phyloP scores from a whole-genome alignment of 345 rosid genomes.

The Salix viminalis region DNA sequence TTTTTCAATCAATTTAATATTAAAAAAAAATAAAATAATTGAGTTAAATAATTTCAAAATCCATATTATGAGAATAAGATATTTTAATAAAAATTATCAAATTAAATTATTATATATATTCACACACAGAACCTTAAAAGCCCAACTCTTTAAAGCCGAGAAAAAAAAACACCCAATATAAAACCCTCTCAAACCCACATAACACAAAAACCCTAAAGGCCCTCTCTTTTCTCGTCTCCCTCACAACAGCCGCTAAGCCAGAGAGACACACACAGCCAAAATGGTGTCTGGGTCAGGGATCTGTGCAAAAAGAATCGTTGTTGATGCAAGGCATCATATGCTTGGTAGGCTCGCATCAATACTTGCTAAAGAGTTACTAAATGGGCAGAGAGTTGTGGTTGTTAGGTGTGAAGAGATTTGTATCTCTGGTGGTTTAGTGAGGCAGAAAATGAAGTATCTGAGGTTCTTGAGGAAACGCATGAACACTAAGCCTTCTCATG shows the following conservation, averaged over 20 bases:
- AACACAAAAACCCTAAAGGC: conserved; percentile 10
- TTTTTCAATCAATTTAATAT: no score
- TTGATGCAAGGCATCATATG: conserved; percentile 29
- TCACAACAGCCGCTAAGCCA: conserved; percentile 3
- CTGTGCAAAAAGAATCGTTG: conserved; percentile 22
- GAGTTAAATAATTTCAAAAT: no score
- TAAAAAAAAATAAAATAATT: no score
- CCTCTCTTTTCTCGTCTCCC: background rate
- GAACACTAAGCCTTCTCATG: conserved; percentile 40
- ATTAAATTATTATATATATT: no score
- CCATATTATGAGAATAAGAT: no score
- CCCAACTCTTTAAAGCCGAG: background rate
- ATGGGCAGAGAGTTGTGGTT: conserved; percentile 36
- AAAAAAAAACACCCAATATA: background rate
- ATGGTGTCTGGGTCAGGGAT: conserved; percentile 29
- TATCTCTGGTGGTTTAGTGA: conserved; percentile 23
- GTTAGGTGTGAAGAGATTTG: conserved; percentile 37
- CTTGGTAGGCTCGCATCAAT: conserved; percentile 19
- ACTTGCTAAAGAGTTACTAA: conserved; percentile 34
- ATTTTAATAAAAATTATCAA: no score
- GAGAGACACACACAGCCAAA: background rate
- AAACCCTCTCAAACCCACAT: background rate
- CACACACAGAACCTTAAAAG: background rate
- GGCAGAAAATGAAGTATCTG: conserved; percentile 28
- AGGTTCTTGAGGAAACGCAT: conserved; percentile 24